These are phyloP conservation scores for Arthrobotrys musiformis DNA, from an alignment of 2,329 filamentous ascomycete genomes.

Conservation along the genomic window DNA sequence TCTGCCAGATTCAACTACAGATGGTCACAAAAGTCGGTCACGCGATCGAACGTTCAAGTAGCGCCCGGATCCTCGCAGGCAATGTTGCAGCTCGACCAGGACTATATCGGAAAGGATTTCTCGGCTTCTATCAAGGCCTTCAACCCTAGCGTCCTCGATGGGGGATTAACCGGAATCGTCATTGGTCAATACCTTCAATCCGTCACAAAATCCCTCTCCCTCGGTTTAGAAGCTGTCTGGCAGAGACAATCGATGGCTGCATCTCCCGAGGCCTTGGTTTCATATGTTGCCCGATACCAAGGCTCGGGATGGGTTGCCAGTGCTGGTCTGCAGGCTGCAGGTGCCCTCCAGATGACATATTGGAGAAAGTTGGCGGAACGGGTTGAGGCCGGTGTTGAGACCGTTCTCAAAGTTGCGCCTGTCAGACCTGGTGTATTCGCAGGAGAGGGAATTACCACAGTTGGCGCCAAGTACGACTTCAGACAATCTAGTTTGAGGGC, in stretches of 20 bases:
- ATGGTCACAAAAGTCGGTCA: conserved; percentile 81
- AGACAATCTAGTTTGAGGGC: conserved; percentile 93
- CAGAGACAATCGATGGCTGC: conserved; percentile 84
- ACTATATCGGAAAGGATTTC: conserved; percentile 94
- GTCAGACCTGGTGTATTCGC: conserved; percentile 76
- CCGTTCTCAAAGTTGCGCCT: conserved; percentile 85
- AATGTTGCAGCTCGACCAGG: conserved; percentile 93
- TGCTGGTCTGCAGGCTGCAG: conserved; percentile 87
- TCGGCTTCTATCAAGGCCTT: conserved; percentile 91
- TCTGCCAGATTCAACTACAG: conserved; percentile 92
- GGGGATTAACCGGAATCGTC: conserved; percentile 91
- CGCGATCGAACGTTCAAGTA: conserved; percentile 89
- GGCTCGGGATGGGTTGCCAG: conserved; percentile 90
- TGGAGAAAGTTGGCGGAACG: conserved; percentile 93
- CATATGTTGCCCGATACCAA: conserved; percentile 93
- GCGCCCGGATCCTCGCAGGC: conserved; percentile 78
- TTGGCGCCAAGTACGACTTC: conserved; percentile 99
- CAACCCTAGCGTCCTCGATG: conserved; percentile 93
- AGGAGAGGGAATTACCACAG: conserved; percentile 90
- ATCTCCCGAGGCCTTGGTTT: conserved; percentile 88
- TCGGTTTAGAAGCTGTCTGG: conserved; percentile 94
- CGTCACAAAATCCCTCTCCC: conserved; percentile 83
- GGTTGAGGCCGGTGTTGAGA: conserved; percentile 94
- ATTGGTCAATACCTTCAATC: conserved; percentile 96
- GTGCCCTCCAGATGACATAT: conserved; percentile 88